Base-by-base conservation (phyloP, 371 early-diverging fungal genomes). In the Zychaea mexicana region DNA sequence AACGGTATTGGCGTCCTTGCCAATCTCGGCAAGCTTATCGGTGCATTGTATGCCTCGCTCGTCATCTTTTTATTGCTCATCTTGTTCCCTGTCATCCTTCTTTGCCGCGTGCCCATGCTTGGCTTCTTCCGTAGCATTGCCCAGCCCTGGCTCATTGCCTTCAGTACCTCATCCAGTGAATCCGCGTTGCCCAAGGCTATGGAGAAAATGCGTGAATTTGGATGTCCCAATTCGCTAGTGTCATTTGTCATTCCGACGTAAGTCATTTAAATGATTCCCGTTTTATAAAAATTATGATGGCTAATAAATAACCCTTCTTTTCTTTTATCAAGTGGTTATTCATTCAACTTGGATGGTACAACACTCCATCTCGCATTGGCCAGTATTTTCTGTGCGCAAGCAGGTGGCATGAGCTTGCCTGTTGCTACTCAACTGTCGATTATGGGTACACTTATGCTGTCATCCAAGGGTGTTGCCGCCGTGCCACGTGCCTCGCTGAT, bases 131-230 rank as follows among this genome's bases (percentile, higher is more conserved):
- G 70, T 19, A 78, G 85, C 13, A 79, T 90, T 28, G 73, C 72
- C 15, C 82, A 87, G 57, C 92, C 94, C 24, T 84, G 88, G 73
- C 56, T 92, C 42, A 85, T 94, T 69, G 92, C 93, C n/a, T 94
- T 92, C 68, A 86, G 91, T 61, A 91, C 93, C n/a, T 91, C 94
- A 17, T 90, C 91, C 10, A 90, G 91, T 56, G 94, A 94, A 71
- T 89, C 93, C 21, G 92, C 92, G 6, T 74, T 94, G 12, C 91
- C 91, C 15, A 78, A 82, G 49, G 94, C 91, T 21, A 85, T 94
- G 80, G 88, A 91, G 69, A 80, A 78, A 59, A 86, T 94, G 81
- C 82, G 88, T 39, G 82, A 64, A 2, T 90, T 91, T 69, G 94
- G 94, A n/a, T 87, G 89, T 64, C 82, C 91, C 8, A 83, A 84